Evolutionary conservation across 345 rosid genomes (phyloP).

Genomic region (Brassica carinata): DNA sequence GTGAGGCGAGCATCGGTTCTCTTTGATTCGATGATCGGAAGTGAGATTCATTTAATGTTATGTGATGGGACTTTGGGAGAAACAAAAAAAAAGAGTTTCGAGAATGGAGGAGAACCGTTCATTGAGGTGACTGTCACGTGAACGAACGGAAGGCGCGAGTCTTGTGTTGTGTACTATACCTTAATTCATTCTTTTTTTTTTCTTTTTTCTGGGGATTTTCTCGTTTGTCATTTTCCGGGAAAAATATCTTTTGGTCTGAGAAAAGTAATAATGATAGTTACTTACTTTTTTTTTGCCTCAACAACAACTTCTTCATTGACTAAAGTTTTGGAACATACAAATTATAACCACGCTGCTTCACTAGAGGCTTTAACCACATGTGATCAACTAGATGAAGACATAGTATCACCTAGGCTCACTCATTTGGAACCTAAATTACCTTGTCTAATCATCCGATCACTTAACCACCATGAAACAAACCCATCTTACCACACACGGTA

Average conservation of each 20-base stretch:
- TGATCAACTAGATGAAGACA: not conserved
- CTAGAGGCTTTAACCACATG: not conserved
- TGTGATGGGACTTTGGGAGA: constrained; percentile 38
- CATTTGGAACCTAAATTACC: not conserved
- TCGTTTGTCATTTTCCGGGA: not conserved
- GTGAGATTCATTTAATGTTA: not conserved
- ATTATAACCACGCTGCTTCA: too few species aligned
- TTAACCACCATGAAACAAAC: not conserved
- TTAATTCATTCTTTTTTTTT: constrained; percentile 18
- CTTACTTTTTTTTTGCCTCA: too few species aligned
- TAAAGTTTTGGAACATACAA: too few species aligned
- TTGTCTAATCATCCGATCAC: not conserved
- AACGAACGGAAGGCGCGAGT: constrained; percentile 47
- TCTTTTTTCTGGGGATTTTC: not conserved
- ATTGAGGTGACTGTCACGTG: constrained; percentile 59
- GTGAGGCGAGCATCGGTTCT: constrained; percentile 28
- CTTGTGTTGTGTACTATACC: not conserved
- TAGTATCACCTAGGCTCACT: not conserved
- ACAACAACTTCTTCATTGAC: too few species aligned
- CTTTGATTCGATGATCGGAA: constrained; percentile 15
- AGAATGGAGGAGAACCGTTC: constrained; percentile 21
- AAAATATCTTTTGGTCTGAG: not conserved
- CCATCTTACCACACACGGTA: not conserved
- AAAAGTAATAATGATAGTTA: not conserved
- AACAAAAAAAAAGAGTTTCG: constrained; percentile 9